These are phyloP conservation scores for Ceratocystis destructans DNA, from an alignment of 2,329 filamentous ascomycete species.

Conservation along the genomic window DNA sequence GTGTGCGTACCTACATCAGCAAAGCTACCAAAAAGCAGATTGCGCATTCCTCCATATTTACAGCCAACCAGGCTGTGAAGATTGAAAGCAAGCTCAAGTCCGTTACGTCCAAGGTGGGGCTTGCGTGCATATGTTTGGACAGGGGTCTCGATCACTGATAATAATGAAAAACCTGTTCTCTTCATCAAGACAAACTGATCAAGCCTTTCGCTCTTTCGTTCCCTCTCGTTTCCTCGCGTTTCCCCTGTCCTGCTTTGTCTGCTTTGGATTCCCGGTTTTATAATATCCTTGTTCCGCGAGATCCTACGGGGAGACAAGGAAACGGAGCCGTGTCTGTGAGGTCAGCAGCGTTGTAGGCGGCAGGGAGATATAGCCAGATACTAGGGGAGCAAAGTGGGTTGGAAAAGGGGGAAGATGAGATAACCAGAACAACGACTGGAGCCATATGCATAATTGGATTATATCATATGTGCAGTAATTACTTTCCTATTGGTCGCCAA, in stretches of 20 bases:
- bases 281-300: neutral
- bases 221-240: neutral
- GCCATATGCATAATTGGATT: too few relatives aligned
- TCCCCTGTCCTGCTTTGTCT: neutral
- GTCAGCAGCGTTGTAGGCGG: neutral
- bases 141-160: neutral
- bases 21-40: neutral
- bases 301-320: neutral
- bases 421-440: neutral
- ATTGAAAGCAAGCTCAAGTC: neutral
- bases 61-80: conserved; percentile 2
- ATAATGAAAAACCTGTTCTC: neutral
- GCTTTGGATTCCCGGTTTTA: neutral
- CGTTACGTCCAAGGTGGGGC: neutral
- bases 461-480: too few relatives aligned
- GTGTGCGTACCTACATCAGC: neutral
- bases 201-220: neutral
- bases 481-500: too few relatives aligned
- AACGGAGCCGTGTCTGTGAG: neutral
- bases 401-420: neutral
- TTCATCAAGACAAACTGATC: neutral
- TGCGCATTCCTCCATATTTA: neutral
- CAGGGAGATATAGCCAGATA: neutral
- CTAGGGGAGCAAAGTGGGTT: neutral
- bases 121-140: neutral